Base-by-base conservation (phyloP, 352 stramenopile genomes). In the Phytophthora fragariaefolia region DNA sequence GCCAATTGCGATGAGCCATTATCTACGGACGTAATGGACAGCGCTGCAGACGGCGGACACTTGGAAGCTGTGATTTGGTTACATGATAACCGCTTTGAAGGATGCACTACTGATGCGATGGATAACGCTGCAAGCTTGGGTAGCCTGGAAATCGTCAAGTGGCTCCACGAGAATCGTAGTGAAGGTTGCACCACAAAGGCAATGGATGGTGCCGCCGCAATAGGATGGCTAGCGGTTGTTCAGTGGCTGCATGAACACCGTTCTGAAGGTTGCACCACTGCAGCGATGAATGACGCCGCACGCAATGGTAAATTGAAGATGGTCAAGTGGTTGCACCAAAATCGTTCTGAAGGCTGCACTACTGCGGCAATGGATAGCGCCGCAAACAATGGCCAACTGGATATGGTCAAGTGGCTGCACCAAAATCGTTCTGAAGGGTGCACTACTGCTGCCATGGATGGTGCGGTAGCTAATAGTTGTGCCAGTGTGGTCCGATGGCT, bases 321-420 rank as follows among this genome's bases (percentile, higher is more conserved):
- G 10, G 51, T 68, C 6, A 13, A 50, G 24, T 69, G 28, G n/a
- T 24, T 75, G 15, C 56, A 74, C 18, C 17, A 52, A 24, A 62
- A 66, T 26, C 59, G 59, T 2, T 8, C 32, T 4, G 66, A 73
- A 45, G 47, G 58, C 12, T 69, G 58, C 38, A 66, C 59, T 6
- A 48, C 40, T 6, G 26, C 20, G 12, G 66, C 66, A 15, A 70
- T 74, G 55, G 56, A 75, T 28, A 22, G 43, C n/a, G 67, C 67
- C 0, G 67, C 40, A 7, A 42, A 8, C 1, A 55, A 55, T 12
- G 56, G 67, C 12, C 20, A 49, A 12, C 20, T 61, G 5, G 9
- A 45, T 0, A 32, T 74, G 4, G 54, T 68, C n/a, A 18, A 47
- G 18, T 73, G 36, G 24, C 45, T 73, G 45, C 54, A 71, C 6